Conservation (phyloP, 306 rosid genomes). For the Geum urbanum region DNA sequence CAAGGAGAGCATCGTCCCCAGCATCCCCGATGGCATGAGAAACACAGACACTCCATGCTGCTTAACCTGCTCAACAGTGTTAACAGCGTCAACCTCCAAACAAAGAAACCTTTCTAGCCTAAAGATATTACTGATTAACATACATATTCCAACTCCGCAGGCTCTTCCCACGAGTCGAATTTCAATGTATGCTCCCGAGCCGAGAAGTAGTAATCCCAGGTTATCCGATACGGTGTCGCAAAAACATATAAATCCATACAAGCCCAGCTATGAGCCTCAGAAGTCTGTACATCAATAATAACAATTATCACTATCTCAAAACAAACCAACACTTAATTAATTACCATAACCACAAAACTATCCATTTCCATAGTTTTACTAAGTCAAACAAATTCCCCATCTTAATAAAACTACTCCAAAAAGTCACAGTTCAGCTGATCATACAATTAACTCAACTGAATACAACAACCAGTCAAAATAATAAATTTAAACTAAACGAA, state of each 20-base stretch:
- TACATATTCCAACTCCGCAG: slow-evolving; percentile 98
- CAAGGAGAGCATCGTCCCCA: slow-evolving; percentile 81
- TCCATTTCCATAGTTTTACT: neutral
- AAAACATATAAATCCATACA: slow-evolving; percentile 98
- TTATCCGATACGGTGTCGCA: slow-evolving; percentile 88
- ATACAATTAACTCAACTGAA: neutral
- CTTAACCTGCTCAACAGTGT: slow-evolving; percentile 66
- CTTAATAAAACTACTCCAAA: neutral
- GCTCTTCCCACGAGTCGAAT: slow-evolving; percentile 91
- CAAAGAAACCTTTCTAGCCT: neutral
- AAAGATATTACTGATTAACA: slow-evolving; percentile 23
- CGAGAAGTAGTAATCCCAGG: slow-evolving; percentile 96
- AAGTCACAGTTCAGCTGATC: neutral
- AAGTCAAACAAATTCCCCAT: neutral
- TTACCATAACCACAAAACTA: neutral
- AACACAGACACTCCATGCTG: slow-evolving; percentile 92
- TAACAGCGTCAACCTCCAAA: slow-evolving; percentile 25
- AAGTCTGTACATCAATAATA: slow-evolving; percentile 48
- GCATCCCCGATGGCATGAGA: slow-evolving; percentile 99
- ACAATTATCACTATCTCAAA: neutral
- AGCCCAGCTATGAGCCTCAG: slow-evolving; percentile 94
- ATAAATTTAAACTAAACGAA: slow-evolving; percentile 6
- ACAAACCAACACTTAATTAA: neutral
- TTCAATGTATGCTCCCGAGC: slow-evolving; percentile 72
- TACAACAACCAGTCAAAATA: neutral